phyloP scores from a whole-genome alignment of 129 eudicot species.

The Saussurea involucrata region DNA sequence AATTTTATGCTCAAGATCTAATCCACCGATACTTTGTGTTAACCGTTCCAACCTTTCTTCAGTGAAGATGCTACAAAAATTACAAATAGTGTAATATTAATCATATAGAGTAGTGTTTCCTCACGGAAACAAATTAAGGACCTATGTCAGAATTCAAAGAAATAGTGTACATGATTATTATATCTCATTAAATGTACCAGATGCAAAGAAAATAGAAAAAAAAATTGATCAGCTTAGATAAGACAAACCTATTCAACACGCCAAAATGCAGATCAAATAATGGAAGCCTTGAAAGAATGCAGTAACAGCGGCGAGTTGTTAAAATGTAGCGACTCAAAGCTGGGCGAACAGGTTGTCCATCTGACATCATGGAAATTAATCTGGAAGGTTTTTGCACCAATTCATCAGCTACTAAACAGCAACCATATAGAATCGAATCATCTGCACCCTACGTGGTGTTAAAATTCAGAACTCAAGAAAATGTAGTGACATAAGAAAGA shows the following conservation, averaged over 20 bases:
- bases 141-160: too few species aligned
- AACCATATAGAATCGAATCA: slow-evolving; percentile 90
- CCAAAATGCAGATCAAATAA: slow-evolving; percentile 96
- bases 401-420: slow-evolving; percentile 95
- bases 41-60: slow-evolving; percentile 90
- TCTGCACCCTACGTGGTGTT: slow-evolving; percentile 74
- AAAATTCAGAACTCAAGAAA: slow-evolving; percentile 12
- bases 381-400: slow-evolving; percentile 79
- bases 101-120: not conserved
- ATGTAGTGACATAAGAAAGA: slow-evolving; percentile 7
- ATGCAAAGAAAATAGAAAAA: not conserved
- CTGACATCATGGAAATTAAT: slow-evolving; percentile 74
- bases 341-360: slow-evolving; percentile 45
- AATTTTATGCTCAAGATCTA: slow-evolving; percentile 51
- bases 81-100: not conserved
- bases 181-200: slow-evolving; percentile 10
- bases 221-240: not conserved
- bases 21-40: slow-evolving; percentile 51
- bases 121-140: too few species aligned
- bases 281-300: slow-evolving; percentile 94
- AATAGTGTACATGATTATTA: slow-evolving; percentile 2
- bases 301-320: slow-evolving; percentile 92
- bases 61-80: slow-evolving; percentile 62
- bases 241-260: slow-evolving; percentile 74
- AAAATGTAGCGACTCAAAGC: slow-evolving; percentile 67